Conservation (phyloP, 2,329 filamentous ascomycete species). For the Periconia digitata region DNA sequence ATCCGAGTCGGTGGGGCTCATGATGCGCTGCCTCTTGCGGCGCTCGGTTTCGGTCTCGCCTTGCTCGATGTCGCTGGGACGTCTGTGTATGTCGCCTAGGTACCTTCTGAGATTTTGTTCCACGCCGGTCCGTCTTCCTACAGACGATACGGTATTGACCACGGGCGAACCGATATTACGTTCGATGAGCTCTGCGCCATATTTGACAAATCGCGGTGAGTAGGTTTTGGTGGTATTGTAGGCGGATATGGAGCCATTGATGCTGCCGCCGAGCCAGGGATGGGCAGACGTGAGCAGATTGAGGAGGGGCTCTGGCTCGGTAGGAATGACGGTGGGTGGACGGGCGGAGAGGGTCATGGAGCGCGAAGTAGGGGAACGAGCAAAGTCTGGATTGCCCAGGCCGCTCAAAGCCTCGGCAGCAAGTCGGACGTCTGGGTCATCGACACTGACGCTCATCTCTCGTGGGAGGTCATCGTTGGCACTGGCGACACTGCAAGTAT, state of each 20-base stretch:
- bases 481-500: conserved; percentile 48
- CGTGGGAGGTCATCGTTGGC: conserved; percentile 37
- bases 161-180: conserved; percentile 80
- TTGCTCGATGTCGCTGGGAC: conserved; percentile 55
- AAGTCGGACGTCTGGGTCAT: conserved; percentile 52
- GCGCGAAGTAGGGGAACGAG: conserved; percentile 42
- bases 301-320: conserved; percentile 75
- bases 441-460: conserved; percentile 49
- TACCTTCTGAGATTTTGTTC: conserved; percentile 87
- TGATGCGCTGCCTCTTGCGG: conserved; percentile 49
- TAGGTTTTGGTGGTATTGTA: conserved; percentile 90
- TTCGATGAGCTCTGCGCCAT: conserved; percentile 89
- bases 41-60: conserved; percentile 37
- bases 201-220: conserved; percentile 80
- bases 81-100: conserved; percentile 58
- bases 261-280: conserved; percentile 80
- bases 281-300: conserved; percentile 86
- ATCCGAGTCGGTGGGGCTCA: conserved; percentile 33
- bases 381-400: conserved; percentile 52
- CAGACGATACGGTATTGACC: conserved; percentile 80
- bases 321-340: conserved; percentile 23
- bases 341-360: conserved; percentile 31
- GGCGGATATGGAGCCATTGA: conserved; percentile 79
- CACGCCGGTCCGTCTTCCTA: conserved; percentile 82
- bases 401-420: conserved; percentile 55